Evolutionary conservation across 108 stramenopile species (phyloP).

Genomic region (Fragilaria radians): DNA sequence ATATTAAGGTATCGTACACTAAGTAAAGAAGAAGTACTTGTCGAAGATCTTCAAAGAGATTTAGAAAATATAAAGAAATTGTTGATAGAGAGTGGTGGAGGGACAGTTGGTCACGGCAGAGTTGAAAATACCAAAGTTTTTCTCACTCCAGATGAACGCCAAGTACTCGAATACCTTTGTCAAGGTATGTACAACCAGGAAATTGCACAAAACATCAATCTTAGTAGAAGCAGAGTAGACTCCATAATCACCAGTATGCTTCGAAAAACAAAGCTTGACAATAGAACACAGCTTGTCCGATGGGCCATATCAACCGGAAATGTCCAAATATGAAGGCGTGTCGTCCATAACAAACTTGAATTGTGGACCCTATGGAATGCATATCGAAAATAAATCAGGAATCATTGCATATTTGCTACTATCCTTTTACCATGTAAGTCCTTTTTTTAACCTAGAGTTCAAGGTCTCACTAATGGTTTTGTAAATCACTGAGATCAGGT

Average conservation of each 20-base stretch:
- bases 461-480: no score
- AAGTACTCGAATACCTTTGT: slow-evolving; percentile 46
- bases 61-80: slow-evolving; percentile 57
- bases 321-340: slow-evolving; percentile 21
- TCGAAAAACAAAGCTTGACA: slow-evolving; percentile 50
- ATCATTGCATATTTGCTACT: no score
- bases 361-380: no score
- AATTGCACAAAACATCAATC: slow-evolving; percentile 40
- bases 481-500: no score
- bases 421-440: no score
- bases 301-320: slow-evolving; percentile 61
- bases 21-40: slow-evolving; percentile 9
- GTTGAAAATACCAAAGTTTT: slow-evolving; percentile 32
- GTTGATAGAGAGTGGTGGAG: slow-evolving; percentile 35
- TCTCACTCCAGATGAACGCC: slow-evolving; percentile 41
- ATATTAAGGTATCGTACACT: slow-evolving; percentile 29
- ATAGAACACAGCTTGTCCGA: slow-evolving; percentile 58
- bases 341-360: no score
- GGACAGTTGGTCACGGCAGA: slow-evolving; percentile 33
- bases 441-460: no score
- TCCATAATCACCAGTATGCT: slow-evolving; percentile 56
- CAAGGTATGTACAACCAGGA: slow-evolving; percentile 60
- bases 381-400: no score
- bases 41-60: slow-evolving; percentile 52
- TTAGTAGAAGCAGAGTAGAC: slow-evolving; percentile 37